A percentile compares a stretch with the other conserved stretches of the same genome.
phyloP scores from a whole-genome alignment of 345 rosid genomes.

The Populus davidiana region DNA sequence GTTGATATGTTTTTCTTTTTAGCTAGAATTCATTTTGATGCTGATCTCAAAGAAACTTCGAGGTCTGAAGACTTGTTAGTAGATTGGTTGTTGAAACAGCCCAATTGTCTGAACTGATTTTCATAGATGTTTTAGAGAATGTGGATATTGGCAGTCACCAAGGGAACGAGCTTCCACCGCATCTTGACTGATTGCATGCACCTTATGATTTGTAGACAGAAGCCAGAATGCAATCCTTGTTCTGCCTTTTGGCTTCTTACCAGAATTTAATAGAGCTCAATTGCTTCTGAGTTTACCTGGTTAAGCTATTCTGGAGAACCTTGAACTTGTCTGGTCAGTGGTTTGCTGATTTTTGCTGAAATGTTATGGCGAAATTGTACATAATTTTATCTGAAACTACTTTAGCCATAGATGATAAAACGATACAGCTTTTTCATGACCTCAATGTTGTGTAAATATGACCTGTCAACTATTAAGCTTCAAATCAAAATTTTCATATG shows the following conservation, averaged over 20 bases:
- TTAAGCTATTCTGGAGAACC: not conserved
- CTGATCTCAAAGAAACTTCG: not conserved
- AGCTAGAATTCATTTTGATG: not conserved
- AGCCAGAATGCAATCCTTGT: too few relatives aligned
- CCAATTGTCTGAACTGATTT: not conserved
- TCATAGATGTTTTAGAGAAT: not conserved
- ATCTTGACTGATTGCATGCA: not conserved
- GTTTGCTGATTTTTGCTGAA: not conserved
- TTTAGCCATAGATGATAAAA: not conserved
- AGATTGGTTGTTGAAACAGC: not conserved
- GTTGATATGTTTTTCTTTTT: not conserved
- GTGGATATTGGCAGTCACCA: not conserved
- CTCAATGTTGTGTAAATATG: not conserved
- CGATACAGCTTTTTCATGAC: not conserved
- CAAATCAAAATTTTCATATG: not conserved
- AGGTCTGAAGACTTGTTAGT: not conserved
- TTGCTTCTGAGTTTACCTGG: not conserved
- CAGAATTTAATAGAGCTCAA: not conserved
- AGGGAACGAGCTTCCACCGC: not conserved
- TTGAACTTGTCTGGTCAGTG: not conserved
- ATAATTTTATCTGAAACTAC: not conserved
- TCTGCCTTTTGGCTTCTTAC: not conserved
- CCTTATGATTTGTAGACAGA: not conserved
- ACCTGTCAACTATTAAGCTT: not conserved
- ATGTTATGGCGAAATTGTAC: not conserved